phyloP scores from a whole-genome alignment of 2,329 filamentous ascomycete genomes.

The Talaromyces sp. region DNA sequence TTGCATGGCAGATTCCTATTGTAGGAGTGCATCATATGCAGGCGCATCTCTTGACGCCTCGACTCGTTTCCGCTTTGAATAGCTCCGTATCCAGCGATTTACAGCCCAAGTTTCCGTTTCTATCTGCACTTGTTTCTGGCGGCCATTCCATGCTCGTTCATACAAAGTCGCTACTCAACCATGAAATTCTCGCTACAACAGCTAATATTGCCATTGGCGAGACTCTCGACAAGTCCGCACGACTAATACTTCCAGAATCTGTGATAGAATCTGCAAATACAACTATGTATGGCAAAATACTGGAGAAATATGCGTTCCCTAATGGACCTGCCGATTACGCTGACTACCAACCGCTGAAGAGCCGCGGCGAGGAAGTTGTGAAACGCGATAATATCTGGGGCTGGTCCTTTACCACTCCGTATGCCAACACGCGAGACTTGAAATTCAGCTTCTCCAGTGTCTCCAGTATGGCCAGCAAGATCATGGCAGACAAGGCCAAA shows the following conservation, averaged over 20 bases:
- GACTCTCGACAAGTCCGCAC: conserved; percentile 80
- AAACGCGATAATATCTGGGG: conserved; percentile 49
- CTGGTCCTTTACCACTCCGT: conserved; percentile 69
- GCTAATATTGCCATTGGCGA: conserved; percentile 86
- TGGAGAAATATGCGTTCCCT: conserved; percentile 78
- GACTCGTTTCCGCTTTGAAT: conserved; percentile 64
- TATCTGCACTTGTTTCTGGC: conserved; percentile 84
- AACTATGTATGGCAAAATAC: conserved; percentile 74
- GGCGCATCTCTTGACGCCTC: conserved; percentile 84
- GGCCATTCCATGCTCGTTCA: conserved; percentile 86
- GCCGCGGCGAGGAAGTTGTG: conserved; percentile 58
- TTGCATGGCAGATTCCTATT: conserved; percentile 78
- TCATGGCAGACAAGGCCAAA: conserved; percentile 43
- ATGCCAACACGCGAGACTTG: conserved; percentile 58
- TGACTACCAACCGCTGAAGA: conserved; percentile 57
- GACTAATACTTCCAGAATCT: conserved; percentile 65
- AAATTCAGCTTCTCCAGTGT: conserved; percentile 73
- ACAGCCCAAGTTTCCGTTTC: conserved; percentile 67
- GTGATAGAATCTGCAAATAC: conserved; percentile 54
- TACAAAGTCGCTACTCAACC: conserved; percentile 64
- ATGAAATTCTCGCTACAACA: conserved; percentile 69
- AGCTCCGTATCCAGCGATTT: background rate
- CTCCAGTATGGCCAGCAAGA: conserved; percentile 60
- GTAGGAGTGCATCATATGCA: conserved; percentile 96
- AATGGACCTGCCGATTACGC: conserved; percentile 35